Conservation (phyloP, 345 rosid genomes). For the Angophora floribunda region DNA sequence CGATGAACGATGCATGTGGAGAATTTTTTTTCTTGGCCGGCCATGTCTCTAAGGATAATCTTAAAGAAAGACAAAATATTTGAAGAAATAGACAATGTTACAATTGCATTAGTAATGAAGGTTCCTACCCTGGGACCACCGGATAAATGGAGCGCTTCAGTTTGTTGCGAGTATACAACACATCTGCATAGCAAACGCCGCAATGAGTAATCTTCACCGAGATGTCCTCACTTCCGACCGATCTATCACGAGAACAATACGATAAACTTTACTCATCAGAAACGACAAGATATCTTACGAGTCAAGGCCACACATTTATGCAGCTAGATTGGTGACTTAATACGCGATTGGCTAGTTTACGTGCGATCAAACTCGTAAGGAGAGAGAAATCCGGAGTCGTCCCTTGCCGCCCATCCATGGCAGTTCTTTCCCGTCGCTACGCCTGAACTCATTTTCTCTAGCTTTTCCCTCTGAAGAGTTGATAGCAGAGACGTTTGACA, state of each 20-base stretch:
- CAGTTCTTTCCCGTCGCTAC: not conserved
- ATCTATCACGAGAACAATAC: not conserved
- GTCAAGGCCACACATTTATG: not conserved
- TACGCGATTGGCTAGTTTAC: not conserved
- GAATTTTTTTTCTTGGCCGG: not conserved
- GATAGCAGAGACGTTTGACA: not conserved
- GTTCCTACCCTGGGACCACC: not conserved
- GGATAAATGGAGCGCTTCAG: not conserved
- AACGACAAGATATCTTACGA: not conserved
- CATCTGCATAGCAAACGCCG: slow-evolving; percentile 1
- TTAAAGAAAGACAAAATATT: not conserved
- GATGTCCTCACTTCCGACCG: not conserved
- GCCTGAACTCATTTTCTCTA: not conserved
- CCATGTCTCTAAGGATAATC: not conserved
- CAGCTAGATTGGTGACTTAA: rapidly evolving
- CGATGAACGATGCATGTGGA: too few relatives aligned
- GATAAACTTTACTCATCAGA: not conserved
- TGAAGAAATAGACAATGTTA: not conserved
- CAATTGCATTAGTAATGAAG: not conserved
- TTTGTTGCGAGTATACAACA: not conserved
- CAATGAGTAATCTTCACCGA: not conserved
- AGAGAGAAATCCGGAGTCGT: not conserved
- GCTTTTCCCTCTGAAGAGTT: not conserved
- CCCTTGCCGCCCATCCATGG: not conserved
- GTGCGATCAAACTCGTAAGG: not conserved